Evolutionary conservation across 2,329 filamentous ascomycete genomes (phyloP), one percentile per base, ranked within the genome.

Genomic region (Xylariomycetidae sp.): DNA sequence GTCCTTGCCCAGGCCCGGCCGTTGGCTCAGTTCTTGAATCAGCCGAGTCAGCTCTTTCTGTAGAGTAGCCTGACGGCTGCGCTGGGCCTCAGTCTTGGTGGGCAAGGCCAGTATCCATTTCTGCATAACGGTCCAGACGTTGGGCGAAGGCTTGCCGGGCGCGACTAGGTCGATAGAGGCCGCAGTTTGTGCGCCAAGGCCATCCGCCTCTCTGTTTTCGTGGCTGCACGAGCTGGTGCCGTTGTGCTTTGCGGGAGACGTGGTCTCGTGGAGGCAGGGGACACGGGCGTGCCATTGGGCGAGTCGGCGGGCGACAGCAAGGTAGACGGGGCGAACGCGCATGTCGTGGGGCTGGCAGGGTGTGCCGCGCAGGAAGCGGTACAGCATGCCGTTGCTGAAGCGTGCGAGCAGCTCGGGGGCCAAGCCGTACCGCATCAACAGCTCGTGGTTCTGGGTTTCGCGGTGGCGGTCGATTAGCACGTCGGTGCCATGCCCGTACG

Each of bases 321-420:
- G 76, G 70, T 87, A 92, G 53, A 95, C 76, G 19, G 76, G 68
- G 27, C 84, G 77, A 44, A 75, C 74, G 37, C 84, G 76, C 43
- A 98, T 68, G 58, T 96, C 89, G 49, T 81, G 74, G 29, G 90
- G 84, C 32, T 79, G 76, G 50, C 88, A 89, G 34, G 85, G 83
- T 43, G 73, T 76, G 32, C 92, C 92, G 42, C 77, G 76, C 46
- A 96, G 83, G 64, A 83, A 98, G 48, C 84, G 79, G 68, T 98
- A 98, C 53, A 98, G 74, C 65, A 98, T 85, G 48, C 92, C 92
- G 57, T 98, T 98, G 51, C 88, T 74, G 69, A 98, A 98, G 46
- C 89, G 83, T 34, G 89, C 92, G 38, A 96, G 74, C 32, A 98
- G 72, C 40, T 84, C 71, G 23, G 92, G 92, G 14, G 92, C 92